These are phyloP conservation scores for Apiospora rasikravindrae DNA, from an alignment of 2,329 filamentous ascomycete genomes.

Conservation along the genomic window DNA sequence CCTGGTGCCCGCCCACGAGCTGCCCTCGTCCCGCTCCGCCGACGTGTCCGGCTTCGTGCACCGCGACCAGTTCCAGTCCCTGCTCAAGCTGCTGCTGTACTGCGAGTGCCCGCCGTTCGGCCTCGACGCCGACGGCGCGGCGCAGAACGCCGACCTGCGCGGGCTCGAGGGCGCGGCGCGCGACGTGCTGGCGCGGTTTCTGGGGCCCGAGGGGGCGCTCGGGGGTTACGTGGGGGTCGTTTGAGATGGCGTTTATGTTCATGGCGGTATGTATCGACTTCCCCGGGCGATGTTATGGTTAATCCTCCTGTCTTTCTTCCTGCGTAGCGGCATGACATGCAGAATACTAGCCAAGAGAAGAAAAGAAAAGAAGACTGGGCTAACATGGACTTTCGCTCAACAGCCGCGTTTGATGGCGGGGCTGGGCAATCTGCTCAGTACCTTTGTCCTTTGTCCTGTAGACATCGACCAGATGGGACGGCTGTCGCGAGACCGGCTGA, in stretches of 20 bases:
- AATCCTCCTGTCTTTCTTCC: too few species aligned
- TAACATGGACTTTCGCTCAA: background rate
- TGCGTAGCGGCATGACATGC: too few species aligned
- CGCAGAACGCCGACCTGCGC: background rate
- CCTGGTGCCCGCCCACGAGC: background rate
- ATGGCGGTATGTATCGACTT: background rate
- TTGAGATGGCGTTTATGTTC: background rate
- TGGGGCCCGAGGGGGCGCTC: background rate
- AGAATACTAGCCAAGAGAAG: too few species aligned
- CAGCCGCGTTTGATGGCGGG: background rate
- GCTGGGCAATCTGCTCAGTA: background rate
- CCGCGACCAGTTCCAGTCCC: conserved; percentile 9
- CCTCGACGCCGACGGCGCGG: background rate
- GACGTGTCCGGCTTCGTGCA: background rate
- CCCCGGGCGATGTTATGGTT: accelerated
- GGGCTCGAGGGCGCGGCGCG: background rate
- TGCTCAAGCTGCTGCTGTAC: conserved; percentile 6
- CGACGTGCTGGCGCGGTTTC: background rate
- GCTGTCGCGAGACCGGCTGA: background rate
- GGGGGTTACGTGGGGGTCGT: background rate
- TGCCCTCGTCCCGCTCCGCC: conserved; percentile 4
- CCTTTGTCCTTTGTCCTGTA: background rate
- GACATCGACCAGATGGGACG: background rate
- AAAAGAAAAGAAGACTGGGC: background rate
- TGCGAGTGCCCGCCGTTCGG: background rate